Percentiles rank a stretch among this genome's conserved stretches.
phyloP scores from a whole-genome alignment of 768 basidiomycete genomes.

The Jaapia argillacea region DNA sequence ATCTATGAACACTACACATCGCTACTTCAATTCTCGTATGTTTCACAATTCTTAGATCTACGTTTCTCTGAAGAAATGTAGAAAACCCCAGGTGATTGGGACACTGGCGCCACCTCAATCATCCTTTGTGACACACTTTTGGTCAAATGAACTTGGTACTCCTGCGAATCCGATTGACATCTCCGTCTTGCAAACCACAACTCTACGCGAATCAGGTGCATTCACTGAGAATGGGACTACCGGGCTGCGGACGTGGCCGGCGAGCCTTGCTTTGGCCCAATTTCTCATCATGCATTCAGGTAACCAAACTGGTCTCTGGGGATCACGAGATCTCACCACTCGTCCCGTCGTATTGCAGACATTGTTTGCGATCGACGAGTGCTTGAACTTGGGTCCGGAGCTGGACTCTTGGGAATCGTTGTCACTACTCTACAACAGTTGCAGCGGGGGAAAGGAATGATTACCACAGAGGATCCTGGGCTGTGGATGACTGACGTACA shows the following conservation, averaged over 20 bases:
- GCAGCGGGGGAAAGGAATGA: too few relatives aligned
- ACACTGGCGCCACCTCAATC: conserved; percentile 30
- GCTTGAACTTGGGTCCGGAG: conserved; percentile 69
- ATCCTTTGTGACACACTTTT: conserved; percentile 63
- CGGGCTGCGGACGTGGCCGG: conserved; percentile 71
- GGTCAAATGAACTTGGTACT: conserved; percentile 24
- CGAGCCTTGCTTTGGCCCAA: conserved; percentile 55
- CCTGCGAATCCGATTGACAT: neutral
- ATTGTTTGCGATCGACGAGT: conserved; percentile 34
- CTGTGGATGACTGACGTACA: conserved; percentile 59
- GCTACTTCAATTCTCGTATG: conserved; percentile 30
- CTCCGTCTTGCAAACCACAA: conserved; percentile 30
- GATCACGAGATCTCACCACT: too few relatives aligned
- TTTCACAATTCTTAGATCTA: neutral
- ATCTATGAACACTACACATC: conserved; percentile 56
- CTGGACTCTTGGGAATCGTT: conserved; percentile 65
- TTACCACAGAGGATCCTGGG: conserved; percentile 1
- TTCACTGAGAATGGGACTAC: conserved; percentile 72
- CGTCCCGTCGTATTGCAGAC: conserved; percentile 17
- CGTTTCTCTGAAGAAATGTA: too few relatives aligned
- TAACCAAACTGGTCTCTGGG: conserved; percentile 18
- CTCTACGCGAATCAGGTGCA: conserved; percentile 65
- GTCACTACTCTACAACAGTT: conserved; percentile 45
- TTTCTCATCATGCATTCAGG: conserved; percentile 50
- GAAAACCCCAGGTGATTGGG: conserved; percentile 1